Conservation (phyloP, 2,329 filamentous ascomycete genomes). For the Colletotrichum higginsianum region DNA sequence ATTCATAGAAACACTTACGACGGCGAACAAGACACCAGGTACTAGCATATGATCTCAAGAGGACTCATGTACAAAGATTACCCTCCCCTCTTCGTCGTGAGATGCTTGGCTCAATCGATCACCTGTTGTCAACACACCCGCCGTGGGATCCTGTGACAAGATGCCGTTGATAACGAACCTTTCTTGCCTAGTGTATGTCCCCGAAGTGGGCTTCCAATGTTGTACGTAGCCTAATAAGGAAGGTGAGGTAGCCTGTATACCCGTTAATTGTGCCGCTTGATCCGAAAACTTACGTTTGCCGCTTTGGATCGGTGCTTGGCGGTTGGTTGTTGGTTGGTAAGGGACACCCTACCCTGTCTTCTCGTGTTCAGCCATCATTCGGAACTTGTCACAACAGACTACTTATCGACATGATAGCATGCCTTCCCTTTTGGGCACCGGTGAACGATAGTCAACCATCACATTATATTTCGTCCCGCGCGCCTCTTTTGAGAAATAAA, state of each 20-base stretch:
- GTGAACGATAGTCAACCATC: neutral
- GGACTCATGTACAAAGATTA: too few relatives aligned
- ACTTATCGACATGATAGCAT: neutral
- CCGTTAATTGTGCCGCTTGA: constrained; percentile 5
- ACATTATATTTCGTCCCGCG: neutral
- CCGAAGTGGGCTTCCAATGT: too few relatives aligned
- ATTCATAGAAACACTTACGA: too few relatives aligned
- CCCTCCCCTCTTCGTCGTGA: too few relatives aligned
- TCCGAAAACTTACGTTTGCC: neutral
- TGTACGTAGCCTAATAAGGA: neutral
- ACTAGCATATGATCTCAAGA: too few relatives aligned
- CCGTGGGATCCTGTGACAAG: too few relatives aligned
- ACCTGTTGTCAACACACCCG: too few relatives aligned
- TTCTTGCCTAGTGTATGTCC: too few relatives aligned
- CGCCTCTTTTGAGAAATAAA: neutral
- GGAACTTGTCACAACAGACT: neutral
- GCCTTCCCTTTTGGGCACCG: neutral
- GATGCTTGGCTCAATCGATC: too few relatives aligned
- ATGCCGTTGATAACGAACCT: too few relatives aligned
- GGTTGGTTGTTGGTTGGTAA: neutral
- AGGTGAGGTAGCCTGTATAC: neutral
- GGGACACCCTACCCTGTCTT: neutral
- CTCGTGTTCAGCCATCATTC: neutral
- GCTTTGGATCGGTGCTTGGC: neutral
- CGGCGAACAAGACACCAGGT: too few relatives aligned